phyloP scores from a whole-genome alignment of 495 filamentous ascomycete species.

The Talaromyces wortmannii region DNA sequence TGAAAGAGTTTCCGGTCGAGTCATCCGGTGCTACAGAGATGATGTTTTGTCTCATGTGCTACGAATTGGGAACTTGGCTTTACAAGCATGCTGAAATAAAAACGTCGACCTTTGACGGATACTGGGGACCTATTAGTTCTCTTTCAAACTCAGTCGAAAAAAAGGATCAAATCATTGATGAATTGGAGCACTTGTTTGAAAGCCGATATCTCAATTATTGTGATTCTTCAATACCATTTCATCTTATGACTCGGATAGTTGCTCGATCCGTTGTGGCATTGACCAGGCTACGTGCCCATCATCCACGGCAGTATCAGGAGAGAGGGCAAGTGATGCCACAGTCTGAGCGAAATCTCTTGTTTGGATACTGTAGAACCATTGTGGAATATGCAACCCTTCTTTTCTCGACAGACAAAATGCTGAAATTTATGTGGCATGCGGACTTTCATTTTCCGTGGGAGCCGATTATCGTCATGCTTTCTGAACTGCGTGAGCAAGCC shows the following conservation, averaged over 20 bases:
- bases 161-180: slow-evolving; percentile 37
- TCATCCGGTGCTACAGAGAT: slow-evolving; percentile 58
- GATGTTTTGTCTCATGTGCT: slow-evolving; percentile 55
- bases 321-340: slow-evolving; percentile 16
- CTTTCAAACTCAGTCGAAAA: slow-evolving; percentile 30
- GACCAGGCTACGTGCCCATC: slow-evolving; percentile 29
- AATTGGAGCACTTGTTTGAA: slow-evolving; percentile 24
- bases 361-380: slow-evolving; percentile 27
- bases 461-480: slow-evolving; percentile 34
- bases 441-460: slow-evolving; percentile 34
- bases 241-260: slow-evolving; percentile 45
- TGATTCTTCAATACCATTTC: slow-evolving; percentile 54
- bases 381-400: slow-evolving; percentile 24
- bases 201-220: slow-evolving; percentile 47
- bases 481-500: slow-evolving; percentile 24
- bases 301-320: slow-evolving; percentile 33
- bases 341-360: slow-evolving; percentile 30
- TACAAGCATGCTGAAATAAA: slow-evolving; percentile 7
- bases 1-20: slow-evolving; percentile 44
- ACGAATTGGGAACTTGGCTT: slow-evolving; percentile 38
- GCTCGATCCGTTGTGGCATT: slow-evolving; percentile 25
- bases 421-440: slow-evolving; percentile 26
- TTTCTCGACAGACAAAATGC: slow-evolving; percentile 15
- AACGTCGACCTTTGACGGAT: slow-evolving; percentile 16
- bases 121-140: slow-evolving; percentile 23